Evolutionary conservation across 2,329 filamentous ascomycete species (phyloP).

Genomic region (Clathrospora elynae): DNA sequence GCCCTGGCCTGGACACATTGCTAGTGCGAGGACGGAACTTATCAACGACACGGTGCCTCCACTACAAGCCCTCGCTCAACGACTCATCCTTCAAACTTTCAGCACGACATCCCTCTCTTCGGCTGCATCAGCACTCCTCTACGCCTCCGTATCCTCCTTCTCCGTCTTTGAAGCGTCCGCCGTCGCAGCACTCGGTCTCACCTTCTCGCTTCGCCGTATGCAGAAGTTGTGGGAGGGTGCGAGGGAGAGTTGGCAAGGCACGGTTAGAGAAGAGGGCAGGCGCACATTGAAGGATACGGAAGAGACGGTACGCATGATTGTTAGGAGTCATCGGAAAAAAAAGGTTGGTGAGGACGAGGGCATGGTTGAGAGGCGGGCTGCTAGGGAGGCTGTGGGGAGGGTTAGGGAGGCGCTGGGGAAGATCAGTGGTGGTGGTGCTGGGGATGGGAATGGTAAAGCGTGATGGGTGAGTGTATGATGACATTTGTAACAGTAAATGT

Average conservation of each 20-base stretch:
- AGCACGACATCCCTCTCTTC: conserved; percentile 67
- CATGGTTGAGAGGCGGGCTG: conserved; percentile 47
- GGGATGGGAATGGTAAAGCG: no score
- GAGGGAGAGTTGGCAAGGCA: conserved; percentile 57
- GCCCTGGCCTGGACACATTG: conserved; percentile 77
- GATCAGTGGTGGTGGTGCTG: conserved; percentile 25
- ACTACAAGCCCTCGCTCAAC: conserved; percentile 54
- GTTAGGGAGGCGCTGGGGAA: conserved; percentile 55
- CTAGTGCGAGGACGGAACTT: conserved; percentile 64
- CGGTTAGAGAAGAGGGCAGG: conserved; percentile 62
- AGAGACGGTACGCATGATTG: conserved; percentile 53
- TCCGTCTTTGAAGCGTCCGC: conserved; percentile 63
- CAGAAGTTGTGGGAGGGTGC: conserved; percentile 64
- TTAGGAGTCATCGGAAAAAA: conserved; percentile 51
- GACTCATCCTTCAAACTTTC: conserved; percentile 70
- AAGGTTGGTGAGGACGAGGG: conserved; percentile 41
- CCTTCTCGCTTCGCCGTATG: conserved; percentile 62
- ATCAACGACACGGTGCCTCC: conserved; percentile 50
- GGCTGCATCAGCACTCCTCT: conserved; percentile 61
- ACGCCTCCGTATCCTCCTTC: conserved; percentile 58
- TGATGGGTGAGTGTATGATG: conserved; percentile 7
- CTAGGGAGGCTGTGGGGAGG: conserved; percentile 53
- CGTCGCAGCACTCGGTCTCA: conserved; percentile 63
- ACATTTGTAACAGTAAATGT: no score
- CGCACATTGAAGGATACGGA: conserved; percentile 61